Base-by-base conservation (phyloP, 2,329 filamentous ascomycete genomes). In the Hypoxylon sp. region DNA sequence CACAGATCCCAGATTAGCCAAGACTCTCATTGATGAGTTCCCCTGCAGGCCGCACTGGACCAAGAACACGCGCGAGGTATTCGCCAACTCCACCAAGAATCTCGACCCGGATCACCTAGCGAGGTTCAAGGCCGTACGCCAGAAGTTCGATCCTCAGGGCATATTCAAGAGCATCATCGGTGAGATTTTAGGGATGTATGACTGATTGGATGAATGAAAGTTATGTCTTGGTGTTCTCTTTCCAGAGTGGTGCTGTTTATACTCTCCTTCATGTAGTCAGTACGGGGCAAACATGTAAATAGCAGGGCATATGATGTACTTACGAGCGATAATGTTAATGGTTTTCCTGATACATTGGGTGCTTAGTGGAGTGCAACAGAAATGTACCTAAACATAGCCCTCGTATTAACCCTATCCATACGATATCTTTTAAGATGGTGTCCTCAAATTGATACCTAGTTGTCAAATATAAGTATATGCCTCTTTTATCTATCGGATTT, bases 11-110 rank as follows among this genome's bases (percentile, higher is more conserved):
- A 82, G 80, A 5, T 75, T 86, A 3, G 82, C 83, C 19, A 80
- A 81, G 53, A 80, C 79, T 0, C 78, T 86, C 17, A 77, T 86
- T 51, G 79, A 82, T 25, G 84, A 86, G 72, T 86, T 86, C 67
- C 82, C 83, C 0, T 83, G 82, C 71, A 79, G 84, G 4, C 84
- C 84, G 30, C 84, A 86, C 74, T 86, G 84, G 84, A 86, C 84
- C 10, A 86, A 86, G 77, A 86, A 85, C 70, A 85, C 82, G 3
- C 76, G 84, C 17, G 82, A 84, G 21, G 79, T 85, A 7, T 82
- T 85, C 56, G 72, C 77, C 53, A 79, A 80, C 49, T 75, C 81
- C 0, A 80, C 80, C 43, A 82, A 84, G 75, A 83, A 85, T 52
- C 68, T 86, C 19, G 84, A 86, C 65, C 80, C 82, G 0, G 72